phyloP scores from a whole-genome alignment of 495 filamentous ascomycete species.

The Penicillium roqueforti region DNA sequence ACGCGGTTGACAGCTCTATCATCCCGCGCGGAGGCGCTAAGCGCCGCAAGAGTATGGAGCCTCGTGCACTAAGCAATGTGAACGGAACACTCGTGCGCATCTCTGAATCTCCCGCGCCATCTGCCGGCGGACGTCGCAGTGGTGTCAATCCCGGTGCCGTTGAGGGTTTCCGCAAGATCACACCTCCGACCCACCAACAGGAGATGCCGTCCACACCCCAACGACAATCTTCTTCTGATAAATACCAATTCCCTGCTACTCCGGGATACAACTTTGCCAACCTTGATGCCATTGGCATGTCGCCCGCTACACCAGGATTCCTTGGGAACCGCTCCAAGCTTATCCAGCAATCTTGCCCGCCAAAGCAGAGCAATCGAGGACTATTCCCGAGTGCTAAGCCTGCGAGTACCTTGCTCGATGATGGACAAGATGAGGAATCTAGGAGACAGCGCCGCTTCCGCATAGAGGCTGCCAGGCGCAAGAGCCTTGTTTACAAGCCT shows the following conservation, averaged over 20 bases:
- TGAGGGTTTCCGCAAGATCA: conserved; percentile 33
- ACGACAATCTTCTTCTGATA: conserved; percentile 16
- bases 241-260: conserved; percentile 30
- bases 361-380: conserved; percentile 52
- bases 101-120: conserved; percentile 28
- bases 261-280: conserved; percentile 37
- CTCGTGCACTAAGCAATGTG: conserved; percentile 66
- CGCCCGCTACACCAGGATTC: conserved; percentile 53
- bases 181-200: conserved; percentile 22
- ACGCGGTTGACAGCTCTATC: conserved; percentile 65
- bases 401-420: conserved; percentile 11
- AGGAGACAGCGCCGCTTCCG: conserved; percentile 55
- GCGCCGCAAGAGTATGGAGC: conserved; percentile 90
- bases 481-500: conserved; percentile 79
- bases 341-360: conserved; percentile 69
- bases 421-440: conserved; percentile 29
- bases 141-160: conserved; percentile 35
- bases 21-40: conserved; percentile 73
- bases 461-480: conserved; percentile 69
- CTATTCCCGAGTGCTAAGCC: conserved; percentile 35
- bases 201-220: conserved; percentile 21
- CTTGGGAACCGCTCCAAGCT: conserved; percentile 51
- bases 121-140: conserved; percentile 28
- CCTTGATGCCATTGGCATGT: conserved; percentile 44
- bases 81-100: conserved; percentile 55